A percentile compares a stretch with the other conserved stretches of the same genome.
These are phyloP conservation scores for Arbutus unedo DNA, from an alignment of 148 eudicot genomes.

Conservation along the genomic window DNA sequence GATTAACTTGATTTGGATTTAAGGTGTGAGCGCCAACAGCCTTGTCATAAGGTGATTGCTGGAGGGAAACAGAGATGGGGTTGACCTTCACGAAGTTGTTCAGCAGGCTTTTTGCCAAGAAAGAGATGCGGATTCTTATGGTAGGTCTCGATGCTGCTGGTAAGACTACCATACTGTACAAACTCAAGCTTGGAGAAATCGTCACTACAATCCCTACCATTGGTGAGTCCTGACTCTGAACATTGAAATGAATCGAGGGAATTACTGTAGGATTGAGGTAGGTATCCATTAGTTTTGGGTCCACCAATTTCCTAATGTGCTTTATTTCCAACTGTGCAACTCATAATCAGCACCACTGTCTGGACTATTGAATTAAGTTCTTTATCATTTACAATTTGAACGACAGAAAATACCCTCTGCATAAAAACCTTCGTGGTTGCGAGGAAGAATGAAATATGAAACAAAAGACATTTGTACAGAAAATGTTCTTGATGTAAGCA, in stretches of 20 bases:
- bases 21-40: neutral
- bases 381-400: neutral
- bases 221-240: conserved; percentile 12
- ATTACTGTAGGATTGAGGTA: neutral
- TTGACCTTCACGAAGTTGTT: conserved; percentile 23
- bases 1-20: neutral
- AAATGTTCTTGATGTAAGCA: neutral
- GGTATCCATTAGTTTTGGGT: neutral
- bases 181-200: conserved; percentile 30
- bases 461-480: neutral
- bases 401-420: neutral
- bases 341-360: neutral
- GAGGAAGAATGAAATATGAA: neutral
- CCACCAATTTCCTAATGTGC: neutral
- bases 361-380: neutral
- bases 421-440: neutral
- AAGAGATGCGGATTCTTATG: conserved; percentile 33
- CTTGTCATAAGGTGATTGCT: neutral
- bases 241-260: neutral
- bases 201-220: conserved; percentile 32
- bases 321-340: neutral
- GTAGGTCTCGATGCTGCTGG: conserved; percentile 35
- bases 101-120: conserved; percentile 36
- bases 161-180: conserved; percentile 29
- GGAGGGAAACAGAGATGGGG: conserved; percentile 18